These are phyloP conservation scores for Verbascum thapsus DNA, from an alignment of 257 asterid genomes.

Conservation along the genomic window DNA sequence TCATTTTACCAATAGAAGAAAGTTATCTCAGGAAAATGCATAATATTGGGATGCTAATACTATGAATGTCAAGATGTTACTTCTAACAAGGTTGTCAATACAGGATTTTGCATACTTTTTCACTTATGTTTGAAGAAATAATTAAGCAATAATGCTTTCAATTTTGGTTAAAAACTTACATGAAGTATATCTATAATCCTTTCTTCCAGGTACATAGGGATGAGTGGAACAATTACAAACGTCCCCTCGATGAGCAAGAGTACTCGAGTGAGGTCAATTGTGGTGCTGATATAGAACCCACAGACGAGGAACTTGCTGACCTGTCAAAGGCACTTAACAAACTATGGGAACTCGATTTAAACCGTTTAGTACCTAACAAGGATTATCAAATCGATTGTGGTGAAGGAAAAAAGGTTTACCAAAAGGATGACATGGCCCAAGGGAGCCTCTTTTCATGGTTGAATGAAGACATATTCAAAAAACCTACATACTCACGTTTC, in stretches of 20 bases:
- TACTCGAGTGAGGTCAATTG: conserved; percentile 57
- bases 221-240: conserved; percentile 67
- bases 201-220: conserved; percentile 57
- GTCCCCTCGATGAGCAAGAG: conserved; percentile 64
- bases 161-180: conserved; percentile 5
- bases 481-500: conserved; percentile 77
- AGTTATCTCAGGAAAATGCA: conserved; percentile 10
- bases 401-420: conserved; percentile 84
- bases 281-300: conserved; percentile 52
- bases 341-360: conserved; percentile 85
- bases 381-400: conserved; percentile 86
- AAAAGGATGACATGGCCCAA: conserved; percentile 73
- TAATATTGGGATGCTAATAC: background rate
- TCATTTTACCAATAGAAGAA: background rate
- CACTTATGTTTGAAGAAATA: background rate
- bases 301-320: conserved; percentile 67
- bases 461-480: conserved; percentile 62
- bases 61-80: background rate
- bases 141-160: background rate
- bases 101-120: conserved; percentile 2
- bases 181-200: conserved; percentile 20
- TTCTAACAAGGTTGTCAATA: background rate
- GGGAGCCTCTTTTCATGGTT: conserved; percentile 79
- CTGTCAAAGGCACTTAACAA: conserved; percentile 67
- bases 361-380: conserved; percentile 75